phyloP scores from a whole-genome alignment of 768 basidiomycete genomes.

The Amanita pseudoporphyria region DNA sequence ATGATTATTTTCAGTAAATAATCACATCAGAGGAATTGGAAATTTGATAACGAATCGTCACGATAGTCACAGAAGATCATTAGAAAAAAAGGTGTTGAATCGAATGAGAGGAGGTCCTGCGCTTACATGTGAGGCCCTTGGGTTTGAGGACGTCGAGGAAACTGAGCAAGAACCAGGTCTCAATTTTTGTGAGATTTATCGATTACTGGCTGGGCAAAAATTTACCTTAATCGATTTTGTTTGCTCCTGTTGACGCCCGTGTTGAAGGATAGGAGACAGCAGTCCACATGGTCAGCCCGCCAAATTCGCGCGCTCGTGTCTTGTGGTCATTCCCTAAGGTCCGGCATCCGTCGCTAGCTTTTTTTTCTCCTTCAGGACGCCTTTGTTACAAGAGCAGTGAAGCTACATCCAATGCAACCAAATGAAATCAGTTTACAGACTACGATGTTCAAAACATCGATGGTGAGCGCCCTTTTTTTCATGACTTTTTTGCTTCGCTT shows the following conservation, averaged over 20 bases:
- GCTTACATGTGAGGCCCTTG: conserved; percentile 1
- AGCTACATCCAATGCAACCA: not conserved
- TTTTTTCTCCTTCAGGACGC: not conserved
- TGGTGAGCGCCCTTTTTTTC: not conserved
- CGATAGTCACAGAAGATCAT: not conserved
- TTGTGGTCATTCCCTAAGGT: too few relatives aligned
- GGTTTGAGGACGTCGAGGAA: not conserved
- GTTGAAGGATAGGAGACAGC: too few relatives aligned
- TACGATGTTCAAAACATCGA: not conserved
- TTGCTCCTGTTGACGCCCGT: conserved; percentile 3
- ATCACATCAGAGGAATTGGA: not conserved
- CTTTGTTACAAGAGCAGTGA: not conserved
- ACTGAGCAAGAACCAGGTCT: not conserved
- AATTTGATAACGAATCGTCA: not conserved
- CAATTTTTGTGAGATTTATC: conserved; percentile 3
- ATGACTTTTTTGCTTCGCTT: not conserved
- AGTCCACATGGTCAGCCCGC: too few relatives aligned
- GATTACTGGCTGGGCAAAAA: not conserved
- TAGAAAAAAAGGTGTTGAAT: not conserved
- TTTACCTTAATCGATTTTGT: not conserved
- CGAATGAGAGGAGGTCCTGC: not conserved
- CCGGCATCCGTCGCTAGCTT: too few relatives aligned
- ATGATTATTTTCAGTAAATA: conserved; percentile 6
- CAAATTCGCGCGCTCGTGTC: too few relatives aligned
- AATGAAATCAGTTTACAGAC: not conserved